These are phyloP conservation scores for Poterioochromonas sp. DNA, from an alignment of 352 stramenopile species.

Conservation along the genomic window DNA sequence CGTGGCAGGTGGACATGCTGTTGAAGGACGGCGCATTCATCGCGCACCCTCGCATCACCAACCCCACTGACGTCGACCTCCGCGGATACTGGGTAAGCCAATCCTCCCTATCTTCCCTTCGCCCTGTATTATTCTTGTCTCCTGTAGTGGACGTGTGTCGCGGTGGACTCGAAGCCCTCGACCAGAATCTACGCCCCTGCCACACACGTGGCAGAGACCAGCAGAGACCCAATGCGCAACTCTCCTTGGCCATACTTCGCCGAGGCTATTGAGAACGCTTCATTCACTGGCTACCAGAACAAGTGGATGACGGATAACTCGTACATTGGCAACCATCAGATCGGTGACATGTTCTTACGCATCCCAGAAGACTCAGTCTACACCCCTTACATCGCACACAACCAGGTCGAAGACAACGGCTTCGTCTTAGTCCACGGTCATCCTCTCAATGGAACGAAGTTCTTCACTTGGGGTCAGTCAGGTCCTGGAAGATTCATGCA, in stretches of 20 bases:
- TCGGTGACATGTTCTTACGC: slow-evolving; percentile 38
- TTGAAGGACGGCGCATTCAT: slow-evolving; percentile 30
- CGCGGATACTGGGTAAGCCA: slow-evolving; percentile 38
- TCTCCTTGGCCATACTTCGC: slow-evolving; percentile 36
- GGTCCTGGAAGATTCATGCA: slow-evolving; percentile 37
- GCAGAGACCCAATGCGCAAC: slow-evolving; percentile 30
- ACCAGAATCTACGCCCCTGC: slow-evolving; percentile 37
- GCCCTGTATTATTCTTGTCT: not conserved
- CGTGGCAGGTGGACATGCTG: slow-evolving; percentile 39
- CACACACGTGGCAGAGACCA: slow-evolving; percentile 36
- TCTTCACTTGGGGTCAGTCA: slow-evolving; percentile 38
- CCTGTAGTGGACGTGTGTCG: slow-evolving; percentile 36
- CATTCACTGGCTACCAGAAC: slow-evolving; percentile 28
- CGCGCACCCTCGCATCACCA: slow-evolving; percentile 38
- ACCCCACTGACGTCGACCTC: slow-evolving; percentile 32
- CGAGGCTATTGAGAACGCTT: slow-evolving; percentile 35
- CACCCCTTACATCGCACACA: slow-evolving; percentile 39
- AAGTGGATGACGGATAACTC: slow-evolving; percentile 33
- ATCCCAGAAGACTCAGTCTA: slow-evolving; percentile 36
- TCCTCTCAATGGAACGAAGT: slow-evolving; percentile 40
- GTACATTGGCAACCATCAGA: slow-evolving; percentile 37
- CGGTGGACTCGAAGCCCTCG: slow-evolving; percentile 31
- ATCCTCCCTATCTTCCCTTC: not conserved
- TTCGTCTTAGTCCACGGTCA: slow-evolving; percentile 36
- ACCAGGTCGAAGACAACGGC: slow-evolving; percentile 29